Percentiles rank a stretch among this genome's conserved stretches.
Conservation (phyloP, 306 rosid species). For the Trifolium pratense region DNA sequence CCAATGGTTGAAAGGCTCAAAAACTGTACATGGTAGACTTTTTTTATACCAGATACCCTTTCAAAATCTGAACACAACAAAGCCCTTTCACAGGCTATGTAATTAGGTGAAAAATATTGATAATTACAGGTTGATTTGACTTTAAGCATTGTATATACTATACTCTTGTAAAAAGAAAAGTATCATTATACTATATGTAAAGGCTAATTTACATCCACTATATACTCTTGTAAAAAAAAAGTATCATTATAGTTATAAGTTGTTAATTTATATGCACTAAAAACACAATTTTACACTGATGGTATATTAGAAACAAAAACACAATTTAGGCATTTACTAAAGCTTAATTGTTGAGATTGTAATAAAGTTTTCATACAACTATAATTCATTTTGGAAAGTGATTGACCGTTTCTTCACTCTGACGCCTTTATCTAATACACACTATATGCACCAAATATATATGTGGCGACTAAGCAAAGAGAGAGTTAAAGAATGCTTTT, state of each 20-base stretch:
- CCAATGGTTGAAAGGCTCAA: not conserved
- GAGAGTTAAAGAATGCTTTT: conserved; percentile 58
- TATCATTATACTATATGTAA: no score
- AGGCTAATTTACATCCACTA: no score
- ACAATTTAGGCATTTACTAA: not conserved
- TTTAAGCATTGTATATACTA: not conserved
- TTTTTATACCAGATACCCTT: not conserved
- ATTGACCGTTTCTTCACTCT: conserved; percentile 45
- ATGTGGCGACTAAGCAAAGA: conserved; percentile 84
- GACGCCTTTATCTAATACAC: conserved; percentile 46
- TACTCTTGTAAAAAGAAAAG: no score
- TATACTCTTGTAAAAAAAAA: no score
- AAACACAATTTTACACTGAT: no score
- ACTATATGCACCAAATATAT: conserved; percentile 48
- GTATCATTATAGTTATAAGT: no score
- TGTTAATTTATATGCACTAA: no score
- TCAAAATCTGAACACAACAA: not conserved
- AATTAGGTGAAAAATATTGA: not conserved
- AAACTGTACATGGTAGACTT: conserved; percentile 1
- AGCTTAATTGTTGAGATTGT: not conserved
- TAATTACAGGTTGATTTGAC: not conserved
- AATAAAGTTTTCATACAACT: not conserved
- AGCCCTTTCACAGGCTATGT: not conserved
- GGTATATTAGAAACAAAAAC: not conserved
- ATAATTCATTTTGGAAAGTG: not conserved